These are phyloP conservation scores for Ammopiptanthus mongolicus DNA, from an alignment of 306 rosid species.

Conservation along the genomic window DNA sequence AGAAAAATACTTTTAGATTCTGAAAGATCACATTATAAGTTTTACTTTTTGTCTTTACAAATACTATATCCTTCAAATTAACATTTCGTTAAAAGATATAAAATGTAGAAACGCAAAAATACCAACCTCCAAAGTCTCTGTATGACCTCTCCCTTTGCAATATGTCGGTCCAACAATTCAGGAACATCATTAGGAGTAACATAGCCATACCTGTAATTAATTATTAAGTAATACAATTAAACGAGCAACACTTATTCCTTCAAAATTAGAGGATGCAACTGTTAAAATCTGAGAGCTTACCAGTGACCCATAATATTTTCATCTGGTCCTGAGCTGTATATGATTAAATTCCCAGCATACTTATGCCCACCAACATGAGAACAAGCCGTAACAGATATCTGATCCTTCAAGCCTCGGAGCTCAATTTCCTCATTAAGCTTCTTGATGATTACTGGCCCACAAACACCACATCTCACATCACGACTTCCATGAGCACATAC, in stretches of 20 bases:
- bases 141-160: slow-evolving; percentile 69
- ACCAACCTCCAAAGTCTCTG: slow-evolving; percentile 75
- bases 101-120: slow-evolving; percentile 5
- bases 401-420: slow-evolving; percentile 57
- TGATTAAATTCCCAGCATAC: slow-evolving; percentile 86
- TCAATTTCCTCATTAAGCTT: slow-evolving; percentile 64
- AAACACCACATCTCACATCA: slow-evolving; percentile 82
- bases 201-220: slow-evolving; percentile 73
- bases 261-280: neutral
- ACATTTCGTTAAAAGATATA: neutral
- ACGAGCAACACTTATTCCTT: neutral
- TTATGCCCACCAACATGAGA: slow-evolving; percentile 91
- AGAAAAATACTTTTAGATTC: neutral
- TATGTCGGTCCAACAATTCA: slow-evolving; percentile 73
- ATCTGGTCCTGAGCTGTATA: slow-evolving; percentile 55
- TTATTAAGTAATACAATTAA: neutral
- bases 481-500: slow-evolving; percentile 88
- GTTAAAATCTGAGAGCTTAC: slow-evolving; percentile 34
- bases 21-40: neutral
- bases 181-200: slow-evolving; percentile 78
- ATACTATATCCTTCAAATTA: neutral
- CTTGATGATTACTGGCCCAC: slow-evolving; percentile 74
- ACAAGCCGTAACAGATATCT: slow-evolving; percentile 61
- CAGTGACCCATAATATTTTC: slow-evolving; percentile 73
- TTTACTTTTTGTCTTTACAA: neutral